phyloP scores from a whole-genome alignment of 2,329 filamentous ascomycete genomes.

The Neospermospora avenae region DNA sequence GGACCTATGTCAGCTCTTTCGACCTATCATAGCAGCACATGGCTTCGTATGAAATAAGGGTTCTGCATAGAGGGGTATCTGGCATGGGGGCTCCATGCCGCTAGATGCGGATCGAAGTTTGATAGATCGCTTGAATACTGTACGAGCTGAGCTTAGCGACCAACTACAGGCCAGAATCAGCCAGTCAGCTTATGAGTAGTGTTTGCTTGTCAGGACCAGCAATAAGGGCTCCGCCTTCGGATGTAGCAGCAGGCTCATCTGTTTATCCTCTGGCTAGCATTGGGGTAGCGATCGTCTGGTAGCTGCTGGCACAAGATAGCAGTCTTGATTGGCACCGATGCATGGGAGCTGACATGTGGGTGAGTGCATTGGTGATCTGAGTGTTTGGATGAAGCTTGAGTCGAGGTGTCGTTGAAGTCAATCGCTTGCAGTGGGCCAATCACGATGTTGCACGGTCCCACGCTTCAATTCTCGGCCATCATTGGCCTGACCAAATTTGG shows the following conservation, averaged over 20 bases:
- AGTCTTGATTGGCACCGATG: not conserved
- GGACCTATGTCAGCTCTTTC: not conserved
- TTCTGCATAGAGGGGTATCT: slow-evolving; percentile 11
- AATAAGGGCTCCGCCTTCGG: slow-evolving; percentile 1
- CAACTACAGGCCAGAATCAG: not conserved
- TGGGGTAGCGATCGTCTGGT: slow-evolving; percentile 6
- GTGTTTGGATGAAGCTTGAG: not conserved
- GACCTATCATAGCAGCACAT: slow-evolving; percentile 24
- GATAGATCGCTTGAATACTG: not conserved
- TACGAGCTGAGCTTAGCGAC: not conserved
- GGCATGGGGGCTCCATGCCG: not conserved
- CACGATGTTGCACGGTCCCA: slow-evolving; percentile 18
- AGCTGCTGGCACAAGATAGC: not conserved
- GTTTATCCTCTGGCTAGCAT: slow-evolving; percentile 1
- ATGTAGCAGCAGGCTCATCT: not conserved
- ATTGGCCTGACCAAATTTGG: not conserved
- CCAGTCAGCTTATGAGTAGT: not conserved
- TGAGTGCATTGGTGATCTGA: slow-evolving; percentile 7
- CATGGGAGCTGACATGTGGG: slow-evolving; percentile 10
- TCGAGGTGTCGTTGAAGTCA: slow-evolving; percentile 9
- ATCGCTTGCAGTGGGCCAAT: slow-evolving; percentile 13
- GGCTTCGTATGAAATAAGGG: slow-evolving; percentile 7
- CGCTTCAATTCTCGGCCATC: not conserved
- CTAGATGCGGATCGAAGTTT: slow-evolving; percentile 4
- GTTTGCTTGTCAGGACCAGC: not conserved